These are phyloP conservation scores for Diaporthe nobilis DNA, from an alignment of 2,329 filamentous ascomycete genomes.

Conservation along the genomic window DNA sequence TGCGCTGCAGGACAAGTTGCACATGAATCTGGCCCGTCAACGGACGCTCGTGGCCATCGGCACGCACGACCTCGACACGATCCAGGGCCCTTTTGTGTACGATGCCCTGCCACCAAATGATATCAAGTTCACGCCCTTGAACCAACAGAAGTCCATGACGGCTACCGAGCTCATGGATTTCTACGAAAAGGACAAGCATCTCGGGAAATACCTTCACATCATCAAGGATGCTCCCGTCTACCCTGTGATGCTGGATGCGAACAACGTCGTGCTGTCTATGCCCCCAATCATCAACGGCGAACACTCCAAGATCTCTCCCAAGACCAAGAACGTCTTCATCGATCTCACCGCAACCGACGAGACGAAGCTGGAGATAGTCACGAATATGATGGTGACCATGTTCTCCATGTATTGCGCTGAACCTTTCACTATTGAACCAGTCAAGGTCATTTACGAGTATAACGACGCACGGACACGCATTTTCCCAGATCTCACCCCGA, in stretches of 20 bases:
- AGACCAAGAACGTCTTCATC: slow-evolving; percentile 95
- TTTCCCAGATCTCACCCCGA: slow-evolving; percentile 84
- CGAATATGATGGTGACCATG: slow-evolving; percentile 97
- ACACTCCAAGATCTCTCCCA: slow-evolving; percentile 93
- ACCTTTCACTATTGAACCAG: slow-evolving; percentile 92
- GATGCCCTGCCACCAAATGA: slow-evolving; percentile 92
- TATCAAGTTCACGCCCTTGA: slow-evolving; percentile 91
- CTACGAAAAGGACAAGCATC: slow-evolving; percentile 94
- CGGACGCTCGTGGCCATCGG: slow-evolving; percentile 96
- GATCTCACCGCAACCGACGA: slow-evolving; percentile 96
- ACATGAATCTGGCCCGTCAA: slow-evolving; percentile 94
- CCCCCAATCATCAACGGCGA: slow-evolving; percentile 98
- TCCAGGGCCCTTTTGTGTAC: slow-evolving; percentile 96
- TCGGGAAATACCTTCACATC: slow-evolving; percentile 92
- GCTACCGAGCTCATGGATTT: slow-evolving; percentile 92
- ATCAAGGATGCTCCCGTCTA: slow-evolving; percentile 95
- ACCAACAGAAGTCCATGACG: slow-evolving; percentile 91
- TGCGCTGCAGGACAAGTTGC: slow-evolving; percentile 95
- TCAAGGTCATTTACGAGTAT: slow-evolving; percentile 93
- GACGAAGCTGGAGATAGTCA: slow-evolving; percentile 96
- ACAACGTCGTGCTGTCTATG: slow-evolving; percentile 89
- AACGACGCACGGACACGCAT: slow-evolving; percentile 82
- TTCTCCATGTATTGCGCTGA: slow-evolving; percentile 93
- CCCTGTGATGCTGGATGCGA: slow-evolving; percentile 93
- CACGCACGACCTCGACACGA: slow-evolving; percentile 94